Base-by-base conservation (phyloP, 2,329 filamentous ascomycete species). In the Chaetomiaceae sp. region DNA sequence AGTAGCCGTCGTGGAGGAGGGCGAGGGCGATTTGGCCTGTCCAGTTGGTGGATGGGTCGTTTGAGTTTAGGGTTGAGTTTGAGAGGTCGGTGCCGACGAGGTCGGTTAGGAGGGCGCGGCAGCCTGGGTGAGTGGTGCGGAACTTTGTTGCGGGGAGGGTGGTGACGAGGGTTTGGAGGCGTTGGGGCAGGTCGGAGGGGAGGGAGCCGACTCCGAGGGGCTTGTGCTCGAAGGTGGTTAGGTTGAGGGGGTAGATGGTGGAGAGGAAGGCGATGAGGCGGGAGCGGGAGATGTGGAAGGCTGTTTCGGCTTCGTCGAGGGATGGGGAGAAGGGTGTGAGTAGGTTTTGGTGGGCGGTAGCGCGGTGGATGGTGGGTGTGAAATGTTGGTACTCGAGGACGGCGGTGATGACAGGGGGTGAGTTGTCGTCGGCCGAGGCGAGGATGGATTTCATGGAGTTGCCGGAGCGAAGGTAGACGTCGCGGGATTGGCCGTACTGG, bases 401-500 rank as follows among this genome's bases (percentile, higher is more conserved):
- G 0, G 65, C 71, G 6, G 60, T 61, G 8, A 81, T 58, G 2
- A 60, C 50, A 4, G 64, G 61, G 3, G 62, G 46, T 0, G 51
- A 40, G 1, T 61, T 42, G 14, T 25, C 6, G 7, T 34, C 15
- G 6, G 38, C 39, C 1, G 33, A 14, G 3, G 45, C 40, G 4
- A 27, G 1, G 11, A 45, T 43, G 5, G 27, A 23, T 3, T 29
- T 37, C 1, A 25, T 19, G 6, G 61, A 29, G 17, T 62, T 64
- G 33, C 65, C 63, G 54, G 68, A 68, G 4, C 61, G 60, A 6
- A 84, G 65, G 57, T 76, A 77, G 22, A 85, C 67, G 52, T 84
- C 79, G 3, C 81, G 74, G 0, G 79, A 76, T 54, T 85, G 82
- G n/a, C 80, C 81, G 51, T 80, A 85, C 56, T 82, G 81, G 0